Evolutionary conservation across 75 land plant genomes (phyloP).

Genomic region (Selaginella moellendorffii): DNA sequence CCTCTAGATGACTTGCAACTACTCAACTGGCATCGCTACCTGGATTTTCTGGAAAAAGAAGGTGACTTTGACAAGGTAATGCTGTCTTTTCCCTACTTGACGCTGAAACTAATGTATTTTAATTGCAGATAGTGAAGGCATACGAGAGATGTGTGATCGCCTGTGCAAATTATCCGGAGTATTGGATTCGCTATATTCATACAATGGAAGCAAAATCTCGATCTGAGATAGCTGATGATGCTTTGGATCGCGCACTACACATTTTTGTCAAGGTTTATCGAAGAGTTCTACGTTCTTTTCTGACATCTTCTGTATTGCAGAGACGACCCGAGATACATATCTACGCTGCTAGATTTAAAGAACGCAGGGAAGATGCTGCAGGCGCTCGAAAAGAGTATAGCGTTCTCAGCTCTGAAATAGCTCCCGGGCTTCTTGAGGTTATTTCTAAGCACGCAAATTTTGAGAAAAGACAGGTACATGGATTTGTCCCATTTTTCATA

Average conservation of each 20-base stretch:
- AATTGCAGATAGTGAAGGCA: constrained; percentile 49
- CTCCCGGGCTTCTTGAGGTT: constrained; percentile 79
- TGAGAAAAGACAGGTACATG: constrained; percentile 63
- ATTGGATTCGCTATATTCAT: constrained; percentile 80
- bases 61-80: constrained; percentile 74
- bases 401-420: constrained; percentile 46
- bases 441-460: constrained; percentile 82
- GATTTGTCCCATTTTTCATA: background rate
- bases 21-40: constrained; percentile 87
- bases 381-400: constrained; percentile 74
- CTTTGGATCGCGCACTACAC: constrained; percentile 68
- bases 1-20: constrained; percentile 80
- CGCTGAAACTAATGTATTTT: background rate
- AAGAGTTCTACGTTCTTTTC: no score
- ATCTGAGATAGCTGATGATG: constrained; percentile 73
- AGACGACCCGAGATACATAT: constrained; percentile 87
- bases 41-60: constrained; percentile 83
- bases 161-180: constrained; percentile 96
- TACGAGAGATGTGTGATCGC: constrained; percentile 94
- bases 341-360: constrained; percentile 81
- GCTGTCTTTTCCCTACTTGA: no score
- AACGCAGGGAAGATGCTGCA: constrained; percentile 47
- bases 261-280: constrained; percentile 96
- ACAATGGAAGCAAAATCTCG: constrained; percentile 70
- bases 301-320: no score